Conservation (phyloP, 306 rosid species). For the Calophaca sinica region DNA sequence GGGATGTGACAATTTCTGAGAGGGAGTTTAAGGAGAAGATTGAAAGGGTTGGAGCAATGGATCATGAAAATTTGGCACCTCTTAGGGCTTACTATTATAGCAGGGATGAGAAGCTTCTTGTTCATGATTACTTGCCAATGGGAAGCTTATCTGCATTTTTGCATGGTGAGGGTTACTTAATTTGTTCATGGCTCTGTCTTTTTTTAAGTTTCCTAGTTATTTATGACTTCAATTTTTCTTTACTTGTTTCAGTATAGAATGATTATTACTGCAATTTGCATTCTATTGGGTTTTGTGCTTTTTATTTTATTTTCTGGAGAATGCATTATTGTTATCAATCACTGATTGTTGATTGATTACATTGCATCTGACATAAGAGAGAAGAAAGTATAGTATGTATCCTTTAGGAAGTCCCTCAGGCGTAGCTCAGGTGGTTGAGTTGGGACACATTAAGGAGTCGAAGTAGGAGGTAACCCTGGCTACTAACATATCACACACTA, state of each 20-base stretch:
- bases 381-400: background rate
- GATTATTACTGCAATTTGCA: constrained; percentile 27
- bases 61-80: constrained; percentile 68
- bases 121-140: constrained; percentile 72
- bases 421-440: too few relatives aligned
- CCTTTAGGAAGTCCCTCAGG: background rate
- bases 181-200: constrained; percentile 6
- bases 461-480: too few relatives aligned
- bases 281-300: constrained; percentile 1
- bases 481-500: too few relatives aligned
- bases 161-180: constrained; percentile 56
- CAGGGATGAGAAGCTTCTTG: constrained; percentile 75
- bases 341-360: constrained; percentile 25
- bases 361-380: constrained; percentile 19
- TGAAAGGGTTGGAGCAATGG: constrained; percentile 68
- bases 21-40: constrained; percentile 70
- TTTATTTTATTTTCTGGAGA: constrained; percentile 13
- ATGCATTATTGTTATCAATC: constrained; percentile 18
- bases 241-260: constrained; percentile 21
- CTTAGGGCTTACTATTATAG: constrained; percentile 76
- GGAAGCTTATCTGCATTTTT: constrained; percentile 81
- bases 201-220: background rate
- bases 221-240: constrained; percentile 29
- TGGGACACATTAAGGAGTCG: too few relatives aligned
- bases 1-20: constrained; percentile 64